Evolutionary conservation across 2,329 filamentous ascomycete species (phyloP), one percentile per base, ranked within the genome.

Genomic region (Trichoderma lentiforme): DNA sequence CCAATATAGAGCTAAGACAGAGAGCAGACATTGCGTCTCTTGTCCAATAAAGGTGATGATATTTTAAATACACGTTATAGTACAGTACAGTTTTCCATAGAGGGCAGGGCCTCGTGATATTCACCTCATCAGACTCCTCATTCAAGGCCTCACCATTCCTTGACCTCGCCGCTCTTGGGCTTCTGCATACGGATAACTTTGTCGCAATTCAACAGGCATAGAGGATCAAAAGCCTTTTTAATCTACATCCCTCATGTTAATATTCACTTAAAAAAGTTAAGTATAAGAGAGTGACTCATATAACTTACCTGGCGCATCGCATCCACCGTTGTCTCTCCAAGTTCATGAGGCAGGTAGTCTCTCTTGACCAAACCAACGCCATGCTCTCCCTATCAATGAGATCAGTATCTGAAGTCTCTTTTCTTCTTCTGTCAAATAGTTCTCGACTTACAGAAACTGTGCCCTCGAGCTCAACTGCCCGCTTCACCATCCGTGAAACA

Each of bases 401-500:
- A 28, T 57, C 8, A 61, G 66, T 24, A 53, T 12, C 3, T 34
- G 1, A 11, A 36, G 14, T 5, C 39, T 34, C 18, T 18, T 3
- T 2, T 3, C 5, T 4, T 11, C 9, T 21, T 1, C 12, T 58
- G 56, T 21, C 8, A 43, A 26, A 2, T 12, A 1, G 11, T 1
- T 5, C 11, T 53, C 7, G 26, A 77, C 85, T 77, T 77, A 88
- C 86, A 14, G 93, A 95, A 1, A 94, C 93, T 0, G 93, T 96
- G 9, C 93, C 93, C 81, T 96, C 93, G 84, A 94, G 88, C 82
- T 94, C 92, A 63, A 97, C 90, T 0, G 93, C 93, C 73, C 92
- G 86, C 86, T 95, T 94, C 71, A 95, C 92, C 93, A 96, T 96
- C 72, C 90, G 87, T 79, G 95, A 92, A 30, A 96, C 92, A 30